These are phyloP conservation scores for Coccinonectria pachysandricola DNA, from an alignment of 2,329 filamentous ascomycete species.

Conservation along the genomic window DNA sequence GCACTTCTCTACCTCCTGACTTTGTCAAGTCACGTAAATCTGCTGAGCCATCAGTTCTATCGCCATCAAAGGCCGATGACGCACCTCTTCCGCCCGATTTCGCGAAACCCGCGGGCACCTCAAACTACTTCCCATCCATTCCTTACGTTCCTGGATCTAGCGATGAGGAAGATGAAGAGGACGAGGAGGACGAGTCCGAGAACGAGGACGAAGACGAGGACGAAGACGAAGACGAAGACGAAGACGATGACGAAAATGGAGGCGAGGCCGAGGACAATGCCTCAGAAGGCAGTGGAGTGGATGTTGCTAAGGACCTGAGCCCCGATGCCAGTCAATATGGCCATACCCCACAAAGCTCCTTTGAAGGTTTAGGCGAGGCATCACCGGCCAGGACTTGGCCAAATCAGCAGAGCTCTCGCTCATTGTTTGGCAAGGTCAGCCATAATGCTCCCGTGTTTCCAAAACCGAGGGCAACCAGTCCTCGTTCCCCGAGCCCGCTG, in stretches of 20 bases:
- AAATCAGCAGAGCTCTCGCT: conserved; percentile 32
- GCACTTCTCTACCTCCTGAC: conserved; percentile 24
- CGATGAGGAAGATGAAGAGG: too few species aligned
- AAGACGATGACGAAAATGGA: conserved; percentile 33
- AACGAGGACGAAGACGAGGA: conserved; percentile 35
- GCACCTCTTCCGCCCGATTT: conserved; percentile 32
- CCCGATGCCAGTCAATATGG: conserved; percentile 36
- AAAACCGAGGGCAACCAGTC: conserved; percentile 44
- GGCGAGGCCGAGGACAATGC: conserved; percentile 37
- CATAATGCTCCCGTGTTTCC: conserved; percentile 43
- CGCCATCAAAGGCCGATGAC: conserved; percentile 28
- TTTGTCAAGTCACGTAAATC: conserved; percentile 13
- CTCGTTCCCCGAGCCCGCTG: conserved; percentile 64
- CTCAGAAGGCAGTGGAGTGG: conserved; percentile 51
- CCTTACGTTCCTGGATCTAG: conserved; percentile 26
- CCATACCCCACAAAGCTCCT: conserved; percentile 49
- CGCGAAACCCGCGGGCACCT: conserved; percentile 20
- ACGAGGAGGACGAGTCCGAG: too few species aligned
- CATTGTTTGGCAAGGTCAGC: conserved; percentile 45
- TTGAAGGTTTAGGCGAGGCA: conserved; percentile 37
- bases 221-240: conserved; percentile 29
- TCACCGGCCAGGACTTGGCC: conserved; percentile 22
- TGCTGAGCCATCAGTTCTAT: conserved; percentile 23
- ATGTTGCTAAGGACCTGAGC: conserved; percentile 54
- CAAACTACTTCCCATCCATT: conserved; percentile 21